A percentile compares a stretch with the other conserved stretches of the same genome.
phyloP scores from a whole-genome alignment of 768 basidiomycete genomes.

The Lanmaoa rubissima region DNA sequence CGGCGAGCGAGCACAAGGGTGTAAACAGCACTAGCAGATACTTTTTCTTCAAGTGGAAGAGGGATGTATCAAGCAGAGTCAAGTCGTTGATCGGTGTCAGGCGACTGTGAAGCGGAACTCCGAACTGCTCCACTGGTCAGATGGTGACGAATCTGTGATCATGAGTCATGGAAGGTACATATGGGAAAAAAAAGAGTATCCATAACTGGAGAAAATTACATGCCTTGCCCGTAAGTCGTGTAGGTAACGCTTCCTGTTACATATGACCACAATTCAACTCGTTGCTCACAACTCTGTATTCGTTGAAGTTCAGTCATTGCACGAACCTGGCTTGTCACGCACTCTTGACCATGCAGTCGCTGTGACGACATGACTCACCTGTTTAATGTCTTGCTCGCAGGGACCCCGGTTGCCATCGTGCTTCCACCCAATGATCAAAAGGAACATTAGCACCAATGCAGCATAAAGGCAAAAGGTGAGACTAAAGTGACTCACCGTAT shows the following conservation, averaged over 20 bases:
- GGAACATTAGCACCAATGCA: background rate
- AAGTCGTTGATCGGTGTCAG: background rate
- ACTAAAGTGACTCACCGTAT: background rate
- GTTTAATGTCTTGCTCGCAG: background rate
- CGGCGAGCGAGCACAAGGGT: background rate
- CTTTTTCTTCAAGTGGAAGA: background rate
- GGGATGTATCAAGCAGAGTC: background rate
- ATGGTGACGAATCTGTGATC: too few relatives aligned
- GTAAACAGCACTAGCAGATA: background rate
- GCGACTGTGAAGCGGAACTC: background rate
- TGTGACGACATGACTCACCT: background rate
- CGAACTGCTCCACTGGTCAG: background rate
- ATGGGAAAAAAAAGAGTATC: too few relatives aligned
- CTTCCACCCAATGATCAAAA: slow-evolving; percentile 1
- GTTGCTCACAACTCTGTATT: background rate
- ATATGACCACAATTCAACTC: background rate
- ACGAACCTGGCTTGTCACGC: too few relatives aligned
- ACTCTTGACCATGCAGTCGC: background rate
- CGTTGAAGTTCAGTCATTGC: too few relatives aligned
- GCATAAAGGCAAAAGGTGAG: background rate
- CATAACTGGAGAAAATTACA: too few relatives aligned
- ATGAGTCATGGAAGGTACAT: too few relatives aligned
- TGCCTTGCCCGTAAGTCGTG: too few relatives aligned
- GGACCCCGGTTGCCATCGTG: background rate
- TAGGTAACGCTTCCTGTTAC: too few relatives aligned